phyloP scores from a whole-genome alignment of 2,329 filamentous ascomycete genomes.

The Aspergillus sp. region DNA sequence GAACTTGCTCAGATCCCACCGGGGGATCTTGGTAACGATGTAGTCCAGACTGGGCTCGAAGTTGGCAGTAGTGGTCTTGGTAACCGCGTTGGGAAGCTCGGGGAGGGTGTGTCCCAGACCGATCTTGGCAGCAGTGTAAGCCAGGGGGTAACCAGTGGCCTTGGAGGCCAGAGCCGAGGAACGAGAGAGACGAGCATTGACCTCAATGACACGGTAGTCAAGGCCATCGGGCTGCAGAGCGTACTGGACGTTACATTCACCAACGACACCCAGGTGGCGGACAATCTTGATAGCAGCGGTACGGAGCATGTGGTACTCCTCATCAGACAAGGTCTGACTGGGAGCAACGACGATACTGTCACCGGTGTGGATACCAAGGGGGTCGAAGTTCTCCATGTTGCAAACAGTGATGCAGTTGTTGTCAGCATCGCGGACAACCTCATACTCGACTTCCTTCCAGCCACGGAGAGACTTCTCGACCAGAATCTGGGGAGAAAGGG shows the following conservation, averaged over 20 bases:
- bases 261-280: constrained; percentile 92
- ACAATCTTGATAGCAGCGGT: constrained; percentile 98
- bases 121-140: constrained; percentile 97
- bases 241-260: constrained; percentile 99
- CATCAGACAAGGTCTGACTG: constrained; percentile 93
- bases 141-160: constrained; percentile 94
- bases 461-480: constrained; percentile 99
- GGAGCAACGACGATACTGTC: constrained; percentile 98
- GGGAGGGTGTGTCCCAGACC: constrained; percentile 93
- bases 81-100: constrained; percentile 95
- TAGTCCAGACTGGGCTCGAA: constrained; percentile 98
- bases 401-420: constrained; percentile 99
- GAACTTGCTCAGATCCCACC: constrained; percentile 98
- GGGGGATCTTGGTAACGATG: constrained; percentile 96
- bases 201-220: constrained; percentile 98
- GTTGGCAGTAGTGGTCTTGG: constrained; percentile 97
- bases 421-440: constrained; percentile 92
- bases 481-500: constrained; percentile 91
- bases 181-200: constrained; percentile 96
- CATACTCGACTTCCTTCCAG: constrained; percentile 99
- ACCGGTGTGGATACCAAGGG: constrained; percentile 94
- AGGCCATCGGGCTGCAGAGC: constrained; percentile 93
- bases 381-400: constrained; percentile 99
- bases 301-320: constrained; percentile 99
- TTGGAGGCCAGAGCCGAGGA: constrained; percentile 97